Evolutionary conservation across 106 monocot genomes (phyloP), one percentile per base, ranked within the genome.

Genomic region (Acorus calamus): DNA sequence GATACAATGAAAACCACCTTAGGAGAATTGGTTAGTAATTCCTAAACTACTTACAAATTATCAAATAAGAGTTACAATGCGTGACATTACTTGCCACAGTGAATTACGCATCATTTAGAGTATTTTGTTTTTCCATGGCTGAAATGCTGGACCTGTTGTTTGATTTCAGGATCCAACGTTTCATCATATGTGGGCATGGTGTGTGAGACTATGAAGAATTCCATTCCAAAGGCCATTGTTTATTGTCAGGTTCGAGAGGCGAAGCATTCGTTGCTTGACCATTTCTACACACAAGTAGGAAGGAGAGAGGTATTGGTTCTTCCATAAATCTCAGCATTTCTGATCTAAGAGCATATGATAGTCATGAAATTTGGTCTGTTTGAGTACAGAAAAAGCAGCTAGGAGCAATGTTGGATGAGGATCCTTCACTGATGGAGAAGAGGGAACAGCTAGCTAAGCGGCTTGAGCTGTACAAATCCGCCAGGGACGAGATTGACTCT

Each of bases 201-300:
- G 49, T 88, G 80, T 53, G 92, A 92, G 6, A 78, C 88, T 11
- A 53, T 92, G 52, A 92, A 72, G 68, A 88, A 82, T 73, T 71
- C 88, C 43, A 82, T 92, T 63, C 92, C 92, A 11, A 92, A 92
- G 66, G 88, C 92, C 6, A 56, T 88, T 76, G 92, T 88, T 46
- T 80, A 79, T 59, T 82, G 88, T 60, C 92, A 92, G 69, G 92
- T 92, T 61, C 66, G 84, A 61, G 92, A 92, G 57, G 92, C 92
- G 60, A 88, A 79, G 48, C 71, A 82, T 42, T 71, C 77, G 42
- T 50, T 92, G 65, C 88, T 92, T 71, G 82, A 92, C 69, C n/a
- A 56, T 56, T 92, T 92, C 52, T 92, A 92, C 49, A 72, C 82
- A 47, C 92, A 85, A 70, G 85, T 92, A 41, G 92, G 92, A 14